A percentile compares a stretch with the other conserved stretches of the same genome.
These are phyloP conservation scores for Speleostelium caveatum DNA, from an alignment of 78 protist species.

Conservation along the genomic window DNA sequence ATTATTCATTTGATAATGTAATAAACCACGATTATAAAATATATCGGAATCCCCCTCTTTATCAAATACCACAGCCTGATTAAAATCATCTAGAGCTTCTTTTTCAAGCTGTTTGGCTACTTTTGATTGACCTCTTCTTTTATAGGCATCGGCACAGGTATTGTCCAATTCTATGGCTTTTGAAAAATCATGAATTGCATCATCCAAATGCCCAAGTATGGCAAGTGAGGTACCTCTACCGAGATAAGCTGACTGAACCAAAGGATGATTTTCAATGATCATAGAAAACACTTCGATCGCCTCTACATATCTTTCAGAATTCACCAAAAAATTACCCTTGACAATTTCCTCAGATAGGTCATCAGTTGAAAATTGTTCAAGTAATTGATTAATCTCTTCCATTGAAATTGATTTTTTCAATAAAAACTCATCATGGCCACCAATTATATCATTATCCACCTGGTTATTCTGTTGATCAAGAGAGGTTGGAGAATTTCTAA, in stretches of 20 bases:
- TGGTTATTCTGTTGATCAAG: background rate
- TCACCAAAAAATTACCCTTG: constrained; percentile 61
- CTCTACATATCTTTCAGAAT: constrained; percentile 40
- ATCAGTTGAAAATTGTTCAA: constrained; percentile 56
- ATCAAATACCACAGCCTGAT: constrained; percentile 56
- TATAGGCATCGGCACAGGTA: constrained; percentile 69
- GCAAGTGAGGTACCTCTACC: constrained; percentile 85
- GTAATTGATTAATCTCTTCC: constrained; percentile 46
- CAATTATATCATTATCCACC: background rate
- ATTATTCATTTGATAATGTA: constrained; percentile 60
- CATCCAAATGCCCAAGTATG: constrained; percentile 35
- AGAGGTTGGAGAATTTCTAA: background rate
- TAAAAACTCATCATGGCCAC: no score
- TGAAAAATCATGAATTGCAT: constrained; percentile 54
- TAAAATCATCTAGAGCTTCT: constrained; percentile 72
- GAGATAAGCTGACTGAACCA: constrained; percentile 62
- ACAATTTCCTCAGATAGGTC: constrained; percentile 1
- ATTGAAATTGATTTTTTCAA: constrained; percentile 35
- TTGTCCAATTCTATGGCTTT: constrained; percentile 68
- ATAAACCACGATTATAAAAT: constrained; percentile 57
- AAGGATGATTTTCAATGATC: constrained; percentile 51
- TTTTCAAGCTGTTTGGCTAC: constrained; percentile 43
- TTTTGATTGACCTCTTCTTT: constrained; percentile 55
- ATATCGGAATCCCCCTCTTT: constrained; percentile 35
- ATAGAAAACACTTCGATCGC: constrained; percentile 54